Conservation (phyloP, 371 early-diverging fungal genomes). For the Mortierella sp. region DNA sequence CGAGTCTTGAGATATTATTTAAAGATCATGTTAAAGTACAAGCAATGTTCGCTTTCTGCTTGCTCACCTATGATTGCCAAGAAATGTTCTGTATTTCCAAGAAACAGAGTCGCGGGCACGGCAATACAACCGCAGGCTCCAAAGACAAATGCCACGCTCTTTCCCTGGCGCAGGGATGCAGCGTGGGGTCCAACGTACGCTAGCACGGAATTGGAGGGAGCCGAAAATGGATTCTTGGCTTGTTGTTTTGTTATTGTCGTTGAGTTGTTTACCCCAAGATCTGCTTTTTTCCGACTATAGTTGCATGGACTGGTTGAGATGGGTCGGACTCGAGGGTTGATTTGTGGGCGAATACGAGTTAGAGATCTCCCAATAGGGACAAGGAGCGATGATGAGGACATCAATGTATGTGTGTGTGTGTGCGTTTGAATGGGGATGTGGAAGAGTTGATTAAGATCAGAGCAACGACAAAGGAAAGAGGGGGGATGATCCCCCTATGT, state of each 20-base stretch:
- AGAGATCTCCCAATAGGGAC: slow-evolving; percentile 4
- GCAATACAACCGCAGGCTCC: slow-evolving; percentile 51
- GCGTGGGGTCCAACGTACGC: slow-evolving; percentile 49
- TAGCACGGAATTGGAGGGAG: slow-evolving; percentile 44
- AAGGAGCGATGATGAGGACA: not conserved
- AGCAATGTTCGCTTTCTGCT: not conserved
- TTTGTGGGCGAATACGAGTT: not conserved
- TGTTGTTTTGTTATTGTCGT: slow-evolving; percentile 11
- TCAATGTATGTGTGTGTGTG: not conserved
- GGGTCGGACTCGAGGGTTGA: not conserved
- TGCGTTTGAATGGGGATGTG: no score
- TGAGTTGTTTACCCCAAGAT: not conserved
- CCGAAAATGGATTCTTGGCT: slow-evolving; percentile 26
- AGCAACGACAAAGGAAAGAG: not conserved
- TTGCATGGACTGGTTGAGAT: not conserved
- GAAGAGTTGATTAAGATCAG: not conserved
- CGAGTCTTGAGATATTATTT: not conserved
- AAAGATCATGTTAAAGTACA: not conserved
- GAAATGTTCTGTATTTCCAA: slow-evolving; percentile 48
- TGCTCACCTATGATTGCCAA: slow-evolving; percentile 48
- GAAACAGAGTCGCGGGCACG: slow-evolving; percentile 43
- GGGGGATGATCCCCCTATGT: not conserved
- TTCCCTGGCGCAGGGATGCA: slow-evolving; percentile 28
- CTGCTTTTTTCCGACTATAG: slow-evolving; percentile 1
- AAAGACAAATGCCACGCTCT: slow-evolving; percentile 52